Conservation (phyloP, 352 stramenopile genomes). For the Pythium folliculosum region DNA sequence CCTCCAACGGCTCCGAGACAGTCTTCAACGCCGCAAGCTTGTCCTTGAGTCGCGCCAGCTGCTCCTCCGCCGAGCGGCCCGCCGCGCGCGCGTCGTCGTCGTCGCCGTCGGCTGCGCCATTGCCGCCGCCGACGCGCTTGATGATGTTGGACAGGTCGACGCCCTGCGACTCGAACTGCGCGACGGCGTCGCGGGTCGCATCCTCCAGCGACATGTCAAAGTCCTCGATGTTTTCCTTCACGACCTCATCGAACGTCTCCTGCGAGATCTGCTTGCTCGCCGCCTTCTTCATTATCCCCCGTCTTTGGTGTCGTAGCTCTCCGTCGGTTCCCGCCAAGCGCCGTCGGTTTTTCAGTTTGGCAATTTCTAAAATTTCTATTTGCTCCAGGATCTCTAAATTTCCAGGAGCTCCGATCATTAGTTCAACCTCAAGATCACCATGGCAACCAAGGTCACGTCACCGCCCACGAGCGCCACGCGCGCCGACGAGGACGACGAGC, state of each 20-base stretch:
- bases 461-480: neutral
- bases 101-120: neutral
- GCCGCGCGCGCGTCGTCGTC: neutral
- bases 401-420: neutral
- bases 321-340: neutral
- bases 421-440: slow-evolving; percentile 11
- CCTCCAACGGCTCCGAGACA: neutral
- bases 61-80: slow-evolving; percentile 17
- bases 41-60: slow-evolving; percentile 35
- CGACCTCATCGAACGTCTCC: slow-evolving; percentile 89
- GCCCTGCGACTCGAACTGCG: slow-evolving; percentile 87
- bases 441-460: neutral
- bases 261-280: slow-evolving; percentile 79
- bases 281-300: slow-evolving; percentile 22
- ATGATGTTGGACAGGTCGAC: slow-evolving; percentile 88
- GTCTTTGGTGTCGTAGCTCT: neutral
- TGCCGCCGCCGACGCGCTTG: slow-evolving; percentile 35
- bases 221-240: slow-evolving; percentile 89
- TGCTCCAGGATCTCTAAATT: too few species aligned
- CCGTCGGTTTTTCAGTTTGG: too few species aligned
- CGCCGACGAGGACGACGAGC: slow-evolving; percentile 34
- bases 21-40: slow-evolving; percentile 35
- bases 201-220: slow-evolving; percentile 88
- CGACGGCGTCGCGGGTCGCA: slow-evolving; percentile 71
- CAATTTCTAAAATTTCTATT: neutral